Evolutionary conservation across 805 yeast species (phyloP).

Genomic region (Wickerhamomyces kurtzmanii): DNA sequence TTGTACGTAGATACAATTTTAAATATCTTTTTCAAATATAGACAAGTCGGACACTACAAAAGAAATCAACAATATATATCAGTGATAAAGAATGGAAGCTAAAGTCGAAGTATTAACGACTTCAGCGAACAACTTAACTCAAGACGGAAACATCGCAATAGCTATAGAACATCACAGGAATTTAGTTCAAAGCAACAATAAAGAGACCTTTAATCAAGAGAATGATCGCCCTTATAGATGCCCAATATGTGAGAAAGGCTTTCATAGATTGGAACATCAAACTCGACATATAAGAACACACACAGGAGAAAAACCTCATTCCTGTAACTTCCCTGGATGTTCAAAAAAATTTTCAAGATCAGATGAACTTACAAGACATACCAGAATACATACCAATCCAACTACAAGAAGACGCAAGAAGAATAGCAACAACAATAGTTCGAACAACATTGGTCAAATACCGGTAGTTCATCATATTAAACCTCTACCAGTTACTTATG

Average conservation of each 20-base stretch:
- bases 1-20: no score
- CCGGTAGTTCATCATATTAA: not conserved
- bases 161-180: no score
- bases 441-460: conserved; percentile 1
- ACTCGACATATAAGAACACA: conserved; percentile 88
- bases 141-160: conserved; percentile 9
- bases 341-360: conserved; percentile 68
- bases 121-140: not conserved
- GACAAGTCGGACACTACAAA: no score
- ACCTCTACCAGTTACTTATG: not conserved
- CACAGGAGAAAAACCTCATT: conserved; percentile 89
- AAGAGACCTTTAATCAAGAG: no score
- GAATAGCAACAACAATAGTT: conserved; percentile 4
- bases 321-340: conserved; percentile 80
- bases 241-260: conserved; percentile 76
- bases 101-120: not conserved
- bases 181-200: no score
- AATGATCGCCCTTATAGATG: conserved; percentile 70
- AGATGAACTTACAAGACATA: conserved; percentile 82
- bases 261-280: conserved; percentile 83
- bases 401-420: conserved; percentile 31
- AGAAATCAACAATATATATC: no score
- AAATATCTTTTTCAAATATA: no score
- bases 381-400: conserved; percentile 67
- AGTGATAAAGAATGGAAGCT: not conserved